phyloP scores from a whole-genome alignment of 2,329 filamentous ascomycete species.

The Leptoxyphium fumago region DNA sequence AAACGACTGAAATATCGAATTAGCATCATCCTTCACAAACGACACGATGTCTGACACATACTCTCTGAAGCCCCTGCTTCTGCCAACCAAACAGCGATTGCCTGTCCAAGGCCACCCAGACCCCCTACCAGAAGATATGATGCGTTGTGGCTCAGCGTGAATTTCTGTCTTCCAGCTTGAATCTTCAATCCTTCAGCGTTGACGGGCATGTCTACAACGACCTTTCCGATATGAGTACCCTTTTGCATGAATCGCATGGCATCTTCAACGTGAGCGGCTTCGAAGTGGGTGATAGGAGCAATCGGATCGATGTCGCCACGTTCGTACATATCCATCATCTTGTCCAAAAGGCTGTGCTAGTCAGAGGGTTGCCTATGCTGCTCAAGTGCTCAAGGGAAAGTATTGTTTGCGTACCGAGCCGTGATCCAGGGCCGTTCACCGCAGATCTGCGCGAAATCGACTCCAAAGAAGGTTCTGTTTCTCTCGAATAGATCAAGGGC shows the following conservation, averaged over 20 bases:
- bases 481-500: conserved; percentile 7
- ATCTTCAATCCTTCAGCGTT: not conserved
- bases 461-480: conserved; percentile 4
- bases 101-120: conserved; percentile 10
- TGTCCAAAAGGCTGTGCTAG: no score
- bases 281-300: conserved; percentile 1
- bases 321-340: no score
- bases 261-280: conserved; percentile 2
- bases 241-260: conserved; percentile 8
- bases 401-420: not conserved
- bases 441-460: conserved; percentile 4
- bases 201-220: conserved; percentile 5
- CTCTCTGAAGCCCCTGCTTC: conserved; percentile 5
- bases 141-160: not conserved
- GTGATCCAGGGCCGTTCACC: not conserved
- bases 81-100: conserved; percentile 8
- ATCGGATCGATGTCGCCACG: no score
- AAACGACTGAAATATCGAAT: not conserved
- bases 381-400: no score
- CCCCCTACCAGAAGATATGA: conserved; percentile 12
- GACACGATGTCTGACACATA: no score
- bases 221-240: conserved; percentile 11
- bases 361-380: no score
- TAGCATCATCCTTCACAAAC: no score
- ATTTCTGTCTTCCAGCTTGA: not conserved